Evolutionary conservation across 345 rosid genomes (phyloP).

Genomic region (Populus nigra): DNA sequence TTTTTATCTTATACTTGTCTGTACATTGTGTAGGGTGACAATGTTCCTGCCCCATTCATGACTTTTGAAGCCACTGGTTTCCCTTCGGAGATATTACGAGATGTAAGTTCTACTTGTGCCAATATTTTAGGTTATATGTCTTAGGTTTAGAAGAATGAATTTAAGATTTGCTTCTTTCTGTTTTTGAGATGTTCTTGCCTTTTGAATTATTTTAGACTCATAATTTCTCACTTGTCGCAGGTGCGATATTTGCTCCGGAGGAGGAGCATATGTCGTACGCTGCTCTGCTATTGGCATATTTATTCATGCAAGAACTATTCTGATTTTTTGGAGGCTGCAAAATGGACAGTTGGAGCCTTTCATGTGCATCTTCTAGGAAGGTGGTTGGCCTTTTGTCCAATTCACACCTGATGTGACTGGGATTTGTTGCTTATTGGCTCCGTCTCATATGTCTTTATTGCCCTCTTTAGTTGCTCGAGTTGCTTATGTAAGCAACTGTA

Average conservation of each 20-base stretch:
- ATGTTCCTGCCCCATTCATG: slow-evolving; percentile 87
- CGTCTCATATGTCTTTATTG: slow-evolving; percentile 61
- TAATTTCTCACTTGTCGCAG: slow-evolving; percentile 76
- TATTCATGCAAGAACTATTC: slow-evolving; percentile 53
- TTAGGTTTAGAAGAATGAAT: slow-evolving; percentile 28
- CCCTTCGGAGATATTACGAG: slow-evolving; percentile 87
- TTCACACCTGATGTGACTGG: slow-evolving; percentile 78
- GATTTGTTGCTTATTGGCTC: slow-evolving; percentile 67
- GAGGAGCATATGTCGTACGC: slow-evolving; percentile 97
- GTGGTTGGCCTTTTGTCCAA: slow-evolving; percentile 71
- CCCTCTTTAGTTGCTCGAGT: slow-evolving; percentile 73
- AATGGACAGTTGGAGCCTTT: slow-evolving; percentile 77
- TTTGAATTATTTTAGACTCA: slow-evolving; percentile 45
- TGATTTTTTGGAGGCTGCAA: slow-evolving; percentile 85
- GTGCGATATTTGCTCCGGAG: slow-evolving; percentile 96
- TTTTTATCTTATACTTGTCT: slow-evolving; percentile 11
- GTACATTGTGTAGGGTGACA: slow-evolving; percentile 66
- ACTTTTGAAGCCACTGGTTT: slow-evolving; percentile 88
- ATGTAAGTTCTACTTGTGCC: slow-evolving; percentile 51
- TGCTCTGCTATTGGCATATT: slow-evolving; percentile 77
- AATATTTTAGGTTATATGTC: slow-evolving; percentile 12
- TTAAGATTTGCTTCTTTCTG: slow-evolving; percentile 21
- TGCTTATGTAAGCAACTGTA: slow-evolving; percentile 85
- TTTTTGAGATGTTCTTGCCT: slow-evolving; percentile 23
- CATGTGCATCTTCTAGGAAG: slow-evolving; percentile 69